Percentiles rank a stretch among this genome's conserved stretches.
Conservation (phyloP, 352 stramenopile genomes). For the Phytophthora macrochlamydospora region DNA sequence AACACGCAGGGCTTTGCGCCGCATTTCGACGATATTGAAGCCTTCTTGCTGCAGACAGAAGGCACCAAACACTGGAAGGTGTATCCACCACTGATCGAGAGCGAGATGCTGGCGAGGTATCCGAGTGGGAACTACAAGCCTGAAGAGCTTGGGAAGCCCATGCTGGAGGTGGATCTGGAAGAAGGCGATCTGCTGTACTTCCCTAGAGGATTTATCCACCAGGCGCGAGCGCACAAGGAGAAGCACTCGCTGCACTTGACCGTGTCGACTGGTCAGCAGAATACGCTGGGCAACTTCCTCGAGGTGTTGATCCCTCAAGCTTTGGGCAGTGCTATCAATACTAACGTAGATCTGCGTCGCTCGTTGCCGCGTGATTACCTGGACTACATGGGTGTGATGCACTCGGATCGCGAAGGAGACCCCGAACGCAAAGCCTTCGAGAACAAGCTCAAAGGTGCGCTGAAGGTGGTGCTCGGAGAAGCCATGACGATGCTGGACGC, state of each 20-base stretch:
- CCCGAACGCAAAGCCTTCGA: slow-evolving; percentile 48
- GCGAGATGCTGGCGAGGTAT: slow-evolving; percentile 61
- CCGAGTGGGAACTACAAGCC: slow-evolving; percentile 79
- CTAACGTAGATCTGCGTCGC: slow-evolving; percentile 61
- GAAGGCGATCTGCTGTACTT: slow-evolving; percentile 92
- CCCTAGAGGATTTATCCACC: slow-evolving; percentile 89
- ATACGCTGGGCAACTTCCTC: slow-evolving; percentile 81
- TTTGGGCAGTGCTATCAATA: slow-evolving; percentile 58
- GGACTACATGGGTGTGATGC: slow-evolving; percentile 89
- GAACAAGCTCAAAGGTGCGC: slow-evolving; percentile 54
- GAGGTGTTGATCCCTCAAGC: slow-evolving; percentile 69
- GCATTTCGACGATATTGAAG: slow-evolving; percentile 98
- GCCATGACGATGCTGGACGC: slow-evolving; percentile 78
- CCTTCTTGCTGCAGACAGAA: slow-evolving; percentile 94
- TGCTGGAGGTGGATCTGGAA: slow-evolving; percentile 83
- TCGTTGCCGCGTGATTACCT: slow-evolving; percentile 89
- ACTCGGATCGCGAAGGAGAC: slow-evolving; percentile 72
- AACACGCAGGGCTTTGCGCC: slow-evolving; percentile 96
- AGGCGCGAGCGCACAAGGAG: slow-evolving; percentile 54
- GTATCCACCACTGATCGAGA: slow-evolving; percentile 69
- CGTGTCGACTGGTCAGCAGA: slow-evolving; percentile 89
- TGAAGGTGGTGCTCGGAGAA: slow-evolving; percentile 68
- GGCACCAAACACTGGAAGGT: slow-evolving; percentile 95
- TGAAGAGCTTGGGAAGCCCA: slow-evolving; percentile 77
- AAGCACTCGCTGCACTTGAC: slow-evolving; percentile 89